Evolutionary conservation across 148 eudicot species (phyloP).

Genomic region (Bassia scoparia): DNA sequence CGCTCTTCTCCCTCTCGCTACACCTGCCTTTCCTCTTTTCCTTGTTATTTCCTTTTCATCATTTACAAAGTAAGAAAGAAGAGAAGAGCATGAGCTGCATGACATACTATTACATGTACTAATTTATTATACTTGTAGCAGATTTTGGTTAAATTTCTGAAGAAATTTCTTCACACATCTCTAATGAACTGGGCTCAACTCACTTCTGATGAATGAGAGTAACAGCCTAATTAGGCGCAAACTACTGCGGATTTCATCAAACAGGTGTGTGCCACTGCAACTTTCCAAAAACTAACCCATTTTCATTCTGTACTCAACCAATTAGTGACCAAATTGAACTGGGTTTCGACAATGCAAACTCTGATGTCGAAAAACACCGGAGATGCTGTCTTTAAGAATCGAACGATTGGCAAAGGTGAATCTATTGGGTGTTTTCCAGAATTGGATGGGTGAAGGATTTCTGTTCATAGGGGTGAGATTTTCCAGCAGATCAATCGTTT

Average conservation of each 20-base stretch:
- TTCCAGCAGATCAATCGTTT: conserved; percentile 83
- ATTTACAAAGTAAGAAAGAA: too few relatives aligned
- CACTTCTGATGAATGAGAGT: conserved; percentile 12
- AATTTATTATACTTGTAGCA: too few relatives aligned
- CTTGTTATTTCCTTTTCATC: too few relatives aligned
- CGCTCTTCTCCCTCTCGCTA: too few relatives aligned
- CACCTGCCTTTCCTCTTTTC: too few relatives aligned
- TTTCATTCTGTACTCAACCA: conserved; percentile 33
- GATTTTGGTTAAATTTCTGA: conserved; percentile 4
- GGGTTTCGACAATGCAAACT: conserved; percentile 25
- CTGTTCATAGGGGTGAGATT: conserved; percentile 69
- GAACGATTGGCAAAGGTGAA: conserved; percentile 57
- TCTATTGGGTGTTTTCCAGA: conserved; percentile 65
- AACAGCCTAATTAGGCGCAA: conserved; percentile 8
- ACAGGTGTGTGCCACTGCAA: conserved; percentile 36
- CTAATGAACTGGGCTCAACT: conserved; percentile 16
- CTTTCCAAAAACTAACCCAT: background rate
- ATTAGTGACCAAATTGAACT: conserved; percentile 11
- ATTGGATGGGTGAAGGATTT: conserved; percentile 96
- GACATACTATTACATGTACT: too few relatives aligned
- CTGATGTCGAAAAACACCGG: conserved; percentile 27
- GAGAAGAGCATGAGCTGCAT: too few relatives aligned
- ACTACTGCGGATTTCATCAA: conserved; percentile 39
- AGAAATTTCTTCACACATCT: background rate
- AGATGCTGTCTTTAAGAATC: conserved; percentile 56